Percentiles rank a stretch among this genome's conserved stretches.
Evolutionary conservation across 495 filamentous ascomycete species (phyloP).

Genomic region (Podospora pseudoanserina): DNA sequence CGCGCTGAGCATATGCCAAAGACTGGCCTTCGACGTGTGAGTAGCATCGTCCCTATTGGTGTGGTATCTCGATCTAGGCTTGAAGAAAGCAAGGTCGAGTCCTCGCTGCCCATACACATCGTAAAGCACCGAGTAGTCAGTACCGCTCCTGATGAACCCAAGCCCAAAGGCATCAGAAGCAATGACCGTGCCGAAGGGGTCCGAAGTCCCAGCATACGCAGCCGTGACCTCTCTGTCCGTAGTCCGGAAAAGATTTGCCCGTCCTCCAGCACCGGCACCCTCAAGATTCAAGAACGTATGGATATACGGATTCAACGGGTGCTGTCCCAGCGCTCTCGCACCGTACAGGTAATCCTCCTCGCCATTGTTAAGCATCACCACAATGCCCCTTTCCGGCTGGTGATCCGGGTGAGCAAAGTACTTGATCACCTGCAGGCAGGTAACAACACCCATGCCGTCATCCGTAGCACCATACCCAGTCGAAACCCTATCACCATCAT

Average conservation of each 20-base stretch:
- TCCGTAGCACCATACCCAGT: constrained; percentile 89
- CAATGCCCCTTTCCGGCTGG: constrained; percentile 72
- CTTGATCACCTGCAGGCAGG: constrained; percentile 78
- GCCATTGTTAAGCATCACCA: constrained; percentile 89
- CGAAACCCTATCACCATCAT: constrained; percentile 58
- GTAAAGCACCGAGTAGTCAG: constrained; percentile 84
- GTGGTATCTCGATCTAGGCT: constrained; percentile 84
- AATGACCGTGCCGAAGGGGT: constrained; percentile 82
- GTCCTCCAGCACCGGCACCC: constrained; percentile 88
- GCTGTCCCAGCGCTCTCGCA: constrained; percentile 77
- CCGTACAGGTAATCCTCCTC: constrained; percentile 95
- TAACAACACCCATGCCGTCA: constrained; percentile 85
- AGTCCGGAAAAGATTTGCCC: constrained; percentile 79
- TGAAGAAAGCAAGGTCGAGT: constrained; percentile 85
- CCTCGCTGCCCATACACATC: constrained; percentile 79
- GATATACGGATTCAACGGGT: constrained; percentile 70
- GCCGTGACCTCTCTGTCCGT: constrained; percentile 84
- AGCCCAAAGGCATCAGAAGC: constrained; percentile 77
- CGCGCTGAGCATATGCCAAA: constrained; percentile 93
- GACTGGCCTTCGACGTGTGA: constrained; percentile 68
- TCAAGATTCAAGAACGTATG: constrained; percentile 92
- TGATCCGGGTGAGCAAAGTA: constrained; percentile 79
- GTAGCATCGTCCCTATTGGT: constrained; percentile 82
- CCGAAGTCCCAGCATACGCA: constrained; percentile 63
- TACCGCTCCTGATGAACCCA: constrained; percentile 74